Conservation (phyloP, 2,329 filamentous ascomycete species). For the Tolypocladium tropicale region DNA sequence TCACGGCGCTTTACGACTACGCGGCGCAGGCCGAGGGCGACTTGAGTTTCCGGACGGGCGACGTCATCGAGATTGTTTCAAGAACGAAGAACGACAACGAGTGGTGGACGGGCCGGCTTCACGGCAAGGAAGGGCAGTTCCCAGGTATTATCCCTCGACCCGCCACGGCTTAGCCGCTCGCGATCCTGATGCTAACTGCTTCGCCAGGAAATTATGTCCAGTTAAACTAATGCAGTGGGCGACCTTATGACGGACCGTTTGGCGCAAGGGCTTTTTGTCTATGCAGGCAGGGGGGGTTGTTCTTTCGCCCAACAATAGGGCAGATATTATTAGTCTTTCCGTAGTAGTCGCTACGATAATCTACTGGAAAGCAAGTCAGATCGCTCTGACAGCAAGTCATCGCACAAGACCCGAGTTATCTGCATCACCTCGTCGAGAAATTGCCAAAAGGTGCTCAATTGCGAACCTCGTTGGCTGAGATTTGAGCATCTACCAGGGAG, state of each 20-base stretch:
- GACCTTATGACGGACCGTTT: background rate
- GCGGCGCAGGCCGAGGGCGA: conserved; percentile 93
- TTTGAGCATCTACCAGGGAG: too few species aligned
- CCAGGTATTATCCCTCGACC: conserved; percentile 54
- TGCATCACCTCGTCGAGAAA: background rate
- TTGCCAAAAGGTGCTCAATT: too few species aligned
- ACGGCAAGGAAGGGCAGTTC: conserved; percentile 81
- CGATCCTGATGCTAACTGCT: background rate
- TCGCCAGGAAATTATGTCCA: conserved; percentile 40
- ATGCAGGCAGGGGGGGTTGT: background rate
- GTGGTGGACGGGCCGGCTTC: conserved; percentile 85
- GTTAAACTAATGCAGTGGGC: conserved; percentile 15
- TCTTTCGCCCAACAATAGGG: background rate
- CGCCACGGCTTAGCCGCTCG: background rate
- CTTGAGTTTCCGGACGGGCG: conserved; percentile 78
- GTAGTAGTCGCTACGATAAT: background rate
- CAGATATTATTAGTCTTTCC: background rate
- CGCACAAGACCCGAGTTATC: background rate
- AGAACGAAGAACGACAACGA: conserved; percentile 88
- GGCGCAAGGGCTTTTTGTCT: background rate
- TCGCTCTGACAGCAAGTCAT: too few species aligned
- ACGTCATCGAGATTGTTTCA: conserved; percentile 78
- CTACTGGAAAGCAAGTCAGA: background rate
- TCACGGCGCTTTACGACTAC: conserved; percentile 90
- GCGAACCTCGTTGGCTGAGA: too few species aligned